A percentile compares a stretch with the other conserved stretches of the same genome.
phyloP scores from a whole-genome alignment of 1,139 yeast genomes.

The Kluyveromyces sp. region DNA sequence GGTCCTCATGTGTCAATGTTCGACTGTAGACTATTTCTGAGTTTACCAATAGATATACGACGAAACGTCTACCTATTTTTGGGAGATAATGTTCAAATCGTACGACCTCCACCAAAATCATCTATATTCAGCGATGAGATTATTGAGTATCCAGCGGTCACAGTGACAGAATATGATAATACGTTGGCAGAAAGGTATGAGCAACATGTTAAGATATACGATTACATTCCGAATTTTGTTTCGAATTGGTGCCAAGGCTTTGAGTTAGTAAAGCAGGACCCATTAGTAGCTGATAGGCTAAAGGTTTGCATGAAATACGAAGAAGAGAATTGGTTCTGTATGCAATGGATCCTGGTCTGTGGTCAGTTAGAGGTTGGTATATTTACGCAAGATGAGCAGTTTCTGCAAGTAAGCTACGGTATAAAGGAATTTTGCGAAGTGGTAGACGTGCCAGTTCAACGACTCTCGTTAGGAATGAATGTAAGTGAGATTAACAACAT shows the following conservation, averaged over 20 bases:
- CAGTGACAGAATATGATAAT: background rate
- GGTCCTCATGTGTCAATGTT: background rate
- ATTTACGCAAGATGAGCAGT: conserved; percentile 15
- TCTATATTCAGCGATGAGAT: background rate
- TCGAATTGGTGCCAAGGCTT: conserved; percentile 21
- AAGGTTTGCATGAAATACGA: conserved; percentile 21
- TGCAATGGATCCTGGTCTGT: conserved; percentile 22
- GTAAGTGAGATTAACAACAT: conserved; percentile 12
- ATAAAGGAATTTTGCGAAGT: conserved; percentile 18
- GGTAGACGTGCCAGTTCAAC: conserved; percentile 12
- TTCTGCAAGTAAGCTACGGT: conserved; percentile 26
- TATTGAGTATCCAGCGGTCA: background rate
- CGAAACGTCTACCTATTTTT: conserved; percentile 21
- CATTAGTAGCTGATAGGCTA: conserved; percentile 23
- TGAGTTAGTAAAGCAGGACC: conserved; percentile 25
- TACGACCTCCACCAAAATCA: conserved; percentile 1
- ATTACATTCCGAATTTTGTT: conserved; percentile 18
- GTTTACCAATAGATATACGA: conserved; percentile 21
- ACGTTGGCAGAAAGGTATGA: conserved; percentile 8
- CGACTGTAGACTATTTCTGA: conserved; percentile 17
- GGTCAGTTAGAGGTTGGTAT: conserved; percentile 15
- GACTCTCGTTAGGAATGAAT: conserved; percentile 1
- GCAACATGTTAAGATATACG: conserved; percentile 20
- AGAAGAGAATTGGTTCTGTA: conserved; percentile 15
- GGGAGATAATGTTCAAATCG: conserved; percentile 8